Evolutionary conservation across 2,329 filamentous ascomycete species (phyloP).

Genomic region (Cadophora malorum): DNA sequence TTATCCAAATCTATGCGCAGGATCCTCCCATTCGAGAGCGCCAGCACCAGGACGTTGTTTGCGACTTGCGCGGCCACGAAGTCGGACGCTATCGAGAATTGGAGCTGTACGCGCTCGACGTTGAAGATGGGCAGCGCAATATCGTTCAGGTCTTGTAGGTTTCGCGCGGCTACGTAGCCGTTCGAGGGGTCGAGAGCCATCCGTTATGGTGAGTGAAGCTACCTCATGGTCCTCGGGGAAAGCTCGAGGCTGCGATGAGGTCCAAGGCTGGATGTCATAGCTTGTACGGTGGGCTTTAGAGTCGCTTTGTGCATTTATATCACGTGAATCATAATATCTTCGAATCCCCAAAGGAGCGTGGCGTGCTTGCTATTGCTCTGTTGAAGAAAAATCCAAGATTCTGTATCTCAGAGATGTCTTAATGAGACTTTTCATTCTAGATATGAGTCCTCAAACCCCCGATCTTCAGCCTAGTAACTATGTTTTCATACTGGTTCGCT

Average conservation of each 20-base stretch:
- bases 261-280: conserved; percentile 37
- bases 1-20: conserved; percentile 93
- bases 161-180: conserved; percentile 73
- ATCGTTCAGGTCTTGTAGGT: conserved; percentile 64
- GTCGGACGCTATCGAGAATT: conserved; percentile 92
- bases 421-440: no score
- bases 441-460: no score
- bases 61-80: conserved; percentile 97
- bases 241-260: conserved; percentile 40
- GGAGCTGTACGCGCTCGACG: conserved; percentile 88
- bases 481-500: not conserved
- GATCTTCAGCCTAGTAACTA: no score
- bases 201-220: conserved; percentile 39
- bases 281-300: conserved; percentile 22
- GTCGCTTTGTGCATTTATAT: conserved; percentile 5
- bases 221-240: conserved; percentile 40
- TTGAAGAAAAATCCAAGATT: no score
- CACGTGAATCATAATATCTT: conserved; percentile 12
- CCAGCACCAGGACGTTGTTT: conserved; percentile 94
- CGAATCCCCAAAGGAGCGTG: no score
- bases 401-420: no score
- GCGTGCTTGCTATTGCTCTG: no score
- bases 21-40: conserved; percentile 89
- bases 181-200: conserved; percentile 76
- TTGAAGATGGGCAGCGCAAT: conserved; percentile 86